A percentile compares a stretch with the other conserved stretches of the same genome.
Conservation (phyloP, 768 basidiomycete genomes). For the Hortiboletus campestris region DNA sequence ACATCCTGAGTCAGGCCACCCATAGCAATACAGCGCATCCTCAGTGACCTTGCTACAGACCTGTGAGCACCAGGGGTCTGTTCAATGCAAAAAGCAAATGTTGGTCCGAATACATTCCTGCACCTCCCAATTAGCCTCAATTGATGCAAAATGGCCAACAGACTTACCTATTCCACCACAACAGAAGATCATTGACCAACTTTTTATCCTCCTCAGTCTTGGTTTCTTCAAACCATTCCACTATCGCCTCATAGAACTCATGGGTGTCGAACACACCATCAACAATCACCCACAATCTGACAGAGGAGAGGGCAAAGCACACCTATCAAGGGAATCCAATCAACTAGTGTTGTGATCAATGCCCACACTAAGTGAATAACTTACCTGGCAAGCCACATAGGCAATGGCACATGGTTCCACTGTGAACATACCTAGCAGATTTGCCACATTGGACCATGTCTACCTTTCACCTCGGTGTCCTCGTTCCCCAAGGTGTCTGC, state of each 20-base stretch:
- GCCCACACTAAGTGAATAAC: too few species aligned
- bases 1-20: not conserved
- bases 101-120: not conserved
- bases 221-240: conserved; percentile 2
- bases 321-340: not conserved
- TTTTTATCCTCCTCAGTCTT: too few species aligned
- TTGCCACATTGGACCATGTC: not conserved
- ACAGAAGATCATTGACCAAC: not conserved
- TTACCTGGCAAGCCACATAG: conserved; percentile 4
- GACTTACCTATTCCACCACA: not conserved
- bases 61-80: too few species aligned
- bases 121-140: not conserved
- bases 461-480: not conserved
- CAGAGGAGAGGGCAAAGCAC: conserved; percentile 1
- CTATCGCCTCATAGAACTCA: not conserved
- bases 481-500: not conserved
- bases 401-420: conserved; percentile 1
- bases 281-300: not conserved
- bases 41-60: not conserved
- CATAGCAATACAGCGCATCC: not conserved
- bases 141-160: not conserved
- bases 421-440: not conserved
- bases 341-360: too few species aligned
- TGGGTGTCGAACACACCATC: not conserved
- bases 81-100: not conserved